Base-by-base conservation (phyloP, 129 eudicot genomes). In the Tagetes patula region DNA sequence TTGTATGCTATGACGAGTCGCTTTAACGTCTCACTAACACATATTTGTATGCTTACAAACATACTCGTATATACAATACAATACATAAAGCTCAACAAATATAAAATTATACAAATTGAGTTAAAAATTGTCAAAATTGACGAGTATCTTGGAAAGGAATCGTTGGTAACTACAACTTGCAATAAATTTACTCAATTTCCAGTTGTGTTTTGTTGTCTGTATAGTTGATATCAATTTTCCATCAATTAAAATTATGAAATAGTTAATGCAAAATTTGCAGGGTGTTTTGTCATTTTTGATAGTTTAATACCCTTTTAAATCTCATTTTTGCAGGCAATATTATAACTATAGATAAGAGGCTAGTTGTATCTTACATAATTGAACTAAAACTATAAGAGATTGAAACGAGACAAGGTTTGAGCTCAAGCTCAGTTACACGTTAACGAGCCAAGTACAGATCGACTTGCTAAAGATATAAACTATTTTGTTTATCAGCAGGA, bases 181-280 rank as follows among this genome's bases (percentile, higher is more conserved):
- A n/a, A 72, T 39, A 31, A 53, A 58, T 75, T 40, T 45, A 73
- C 14, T 37, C 20, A n/a, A 36, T 12, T 36, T 54, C 77, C 77
- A 71, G 77, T 64, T 71, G 77, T 71, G 68, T 54, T 71, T 37
- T 53, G 5, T 34, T 60, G 66, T 36, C 66, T 60, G 10, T 60
- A 60, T 36, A 11, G 66, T 60, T 60, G 65, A 32, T 60, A 60
- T 36, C 43, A 34, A 36, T 0, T 60, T 36, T 60, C 12, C 65
- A 59, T 34, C 3, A 11, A 9, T 11, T 60, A 34, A 60, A 60
- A 36, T 60, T 11, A 33, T 10, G 9, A 60, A 36, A 60, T 11
- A 60, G 12, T 13, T 34, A 36, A 60, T 60, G 0, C 42, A 3
- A 11, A 60, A 12, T 36, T 60, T 60, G 8, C 60, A 54, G 60